phyloP scores from a whole-genome alignment of 2,329 filamentous ascomycete genomes.

The Diatrype stigma region DNA sequence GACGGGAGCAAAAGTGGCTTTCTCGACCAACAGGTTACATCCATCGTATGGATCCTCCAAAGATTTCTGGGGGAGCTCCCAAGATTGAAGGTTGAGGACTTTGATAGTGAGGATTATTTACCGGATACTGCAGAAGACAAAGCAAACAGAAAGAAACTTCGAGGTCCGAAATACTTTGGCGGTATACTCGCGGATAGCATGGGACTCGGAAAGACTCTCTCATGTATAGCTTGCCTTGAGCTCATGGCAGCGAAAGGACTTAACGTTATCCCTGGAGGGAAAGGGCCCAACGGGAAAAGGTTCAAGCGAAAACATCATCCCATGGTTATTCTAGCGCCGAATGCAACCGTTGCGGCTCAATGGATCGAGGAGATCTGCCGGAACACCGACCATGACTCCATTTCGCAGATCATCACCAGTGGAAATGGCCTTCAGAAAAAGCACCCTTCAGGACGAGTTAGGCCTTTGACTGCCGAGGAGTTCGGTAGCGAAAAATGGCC shows the following conservation, averaged over 20 bases:
- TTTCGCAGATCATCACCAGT: conserved; percentile 13
- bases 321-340: conserved; percentile 21
- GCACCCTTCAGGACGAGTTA: conserved; percentile 5
- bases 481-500: conserved; percentile 15
- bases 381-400: conserved; percentile 3
- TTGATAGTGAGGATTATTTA: background rate
- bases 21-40: conserved; percentile 24
- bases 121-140: conserved; percentile 3
- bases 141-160: conserved; percentile 11
- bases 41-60: conserved; percentile 25
- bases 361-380: conserved; percentile 22
- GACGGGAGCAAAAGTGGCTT: conserved; percentile 16
- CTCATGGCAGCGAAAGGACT: conserved; percentile 17
- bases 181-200: conserved; percentile 26
- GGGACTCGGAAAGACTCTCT: conserved; percentile 26
- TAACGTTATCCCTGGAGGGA: conserved; percentile 5
- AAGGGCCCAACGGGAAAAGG: conserved; percentile 2
- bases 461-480: conserved; percentile 1
- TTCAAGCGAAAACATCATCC: conserved; percentile 11
- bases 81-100: conserved; percentile 5
- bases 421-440: conserved; percentile 8
- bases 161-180: conserved; percentile 19
- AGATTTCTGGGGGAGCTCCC: conserved; percentile 23
- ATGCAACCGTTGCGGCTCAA: conserved; percentile 19
- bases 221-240: conserved; percentile 16